Percentiles rank a stretch among this genome's conserved stretches.
phyloP scores from a whole-genome alignment of 495 filamentous ascomycete species.

The Neurospora africana region DNA sequence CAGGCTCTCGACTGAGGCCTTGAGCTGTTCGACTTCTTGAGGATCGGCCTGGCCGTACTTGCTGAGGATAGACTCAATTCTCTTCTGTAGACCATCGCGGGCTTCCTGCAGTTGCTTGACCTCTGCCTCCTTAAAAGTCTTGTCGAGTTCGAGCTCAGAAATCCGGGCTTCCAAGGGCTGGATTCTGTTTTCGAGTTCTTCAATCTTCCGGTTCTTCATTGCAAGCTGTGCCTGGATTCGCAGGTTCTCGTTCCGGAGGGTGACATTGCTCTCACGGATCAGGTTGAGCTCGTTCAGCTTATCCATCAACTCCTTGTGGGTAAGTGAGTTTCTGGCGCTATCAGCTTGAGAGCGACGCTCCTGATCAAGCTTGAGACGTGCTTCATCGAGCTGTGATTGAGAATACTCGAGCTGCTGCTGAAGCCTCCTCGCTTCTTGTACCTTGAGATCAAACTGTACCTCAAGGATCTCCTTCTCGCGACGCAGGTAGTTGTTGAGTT shows the following conservation, averaged over 20 bases:
- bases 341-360: slow-evolving; percentile 71
- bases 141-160: slow-evolving; percentile 66
- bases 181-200: slow-evolving; percentile 63
- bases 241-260: slow-evolving; percentile 73
- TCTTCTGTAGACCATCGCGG: slow-evolving; percentile 83
- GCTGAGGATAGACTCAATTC: slow-evolving; percentile 85
- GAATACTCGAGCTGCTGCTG: slow-evolving; percentile 84
- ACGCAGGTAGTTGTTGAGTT: slow-evolving; percentile 83
- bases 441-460: slow-evolving; percentile 79
- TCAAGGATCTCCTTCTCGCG: slow-evolving; percentile 96
- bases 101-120: slow-evolving; percentile 76
- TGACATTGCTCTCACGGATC: slow-evolving; percentile 84
- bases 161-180: slow-evolving; percentile 73
- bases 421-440: slow-evolving; percentile 74
- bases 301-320: slow-evolving; percentile 80
- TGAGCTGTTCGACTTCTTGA: slow-evolving; percentile 77
- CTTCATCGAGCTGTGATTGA: slow-evolving; percentile 76
- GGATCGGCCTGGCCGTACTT: slow-evolving; percentile 95
- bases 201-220: slow-evolving; percentile 61
- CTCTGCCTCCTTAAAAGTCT: slow-evolving; percentile 72
- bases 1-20: slow-evolving; percentile 49
- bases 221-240: slow-evolving; percentile 63
- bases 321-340: slow-evolving; percentile 54
- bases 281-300: slow-evolving; percentile 91
- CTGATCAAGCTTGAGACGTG: slow-evolving; percentile 73